A percentile compares a stretch with the other conserved stretches of the same genome.
These are phyloP conservation scores for Hemileia vastatrix DNA, from an alignment of 1,284 basidiomycete genomes.

Conservation along the genomic window DNA sequence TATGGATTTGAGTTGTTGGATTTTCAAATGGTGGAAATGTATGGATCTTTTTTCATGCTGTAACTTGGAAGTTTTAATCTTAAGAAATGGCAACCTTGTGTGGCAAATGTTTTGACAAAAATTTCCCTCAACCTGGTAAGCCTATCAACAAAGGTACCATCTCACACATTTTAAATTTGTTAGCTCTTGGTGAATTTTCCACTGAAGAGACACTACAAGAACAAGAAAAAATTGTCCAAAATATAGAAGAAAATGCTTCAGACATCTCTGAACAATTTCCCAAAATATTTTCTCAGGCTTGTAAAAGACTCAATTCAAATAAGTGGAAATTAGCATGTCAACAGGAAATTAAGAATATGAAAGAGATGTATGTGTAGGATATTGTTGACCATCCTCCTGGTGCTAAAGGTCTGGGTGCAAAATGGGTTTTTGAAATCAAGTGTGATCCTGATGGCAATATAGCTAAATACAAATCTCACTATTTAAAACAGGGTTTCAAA, in stretches of 20 bases:
- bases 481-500: no score
- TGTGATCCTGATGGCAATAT: not conserved
- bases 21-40: not conserved
- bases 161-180: not conserved
- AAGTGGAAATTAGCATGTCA: not conserved
- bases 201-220: not conserved
- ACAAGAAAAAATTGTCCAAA: not conserved
- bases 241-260: not conserved
- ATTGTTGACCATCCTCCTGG: not conserved
- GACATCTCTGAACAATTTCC: no score
- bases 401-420: not conserved
- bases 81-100: no score
- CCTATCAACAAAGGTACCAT: not conserved
- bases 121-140: not conserved
- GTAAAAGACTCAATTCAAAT: not conserved
- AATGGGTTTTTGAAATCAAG: conserved; percentile 8
- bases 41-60: not conserved
- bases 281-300: not conserved
- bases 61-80: no score
- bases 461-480: not conserved
- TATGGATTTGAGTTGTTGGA: not conserved
- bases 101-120: not conserved
- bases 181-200: not conserved
- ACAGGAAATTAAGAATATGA: not conserved
- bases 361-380: not conserved